phyloP scores from a whole-genome alignment of 176 grass and related monocot species.

The Cymbopogon citratus region DNA sequence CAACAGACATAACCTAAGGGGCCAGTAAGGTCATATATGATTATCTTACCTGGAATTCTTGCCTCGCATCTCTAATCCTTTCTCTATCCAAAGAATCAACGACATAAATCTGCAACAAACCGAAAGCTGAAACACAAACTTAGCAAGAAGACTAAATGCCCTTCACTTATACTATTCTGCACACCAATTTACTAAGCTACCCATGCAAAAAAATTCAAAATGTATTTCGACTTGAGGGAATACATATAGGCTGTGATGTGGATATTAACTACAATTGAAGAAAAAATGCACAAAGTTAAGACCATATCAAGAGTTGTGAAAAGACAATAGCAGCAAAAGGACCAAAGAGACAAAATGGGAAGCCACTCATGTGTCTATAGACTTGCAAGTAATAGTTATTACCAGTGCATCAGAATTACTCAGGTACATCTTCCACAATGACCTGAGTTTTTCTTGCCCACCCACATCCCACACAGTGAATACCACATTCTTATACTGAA shows the following conservation, averaged over 20 bases:
- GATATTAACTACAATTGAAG: slow-evolving; percentile 1
- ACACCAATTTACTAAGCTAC: neutral
- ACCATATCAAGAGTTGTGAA: neutral
- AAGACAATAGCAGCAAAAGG: neutral
- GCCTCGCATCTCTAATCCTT: slow-evolving; percentile 66
- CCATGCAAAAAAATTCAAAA: neutral
- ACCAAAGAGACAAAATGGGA: neutral
- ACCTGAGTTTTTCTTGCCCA: slow-evolving; percentile 88
- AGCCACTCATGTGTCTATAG: neutral
- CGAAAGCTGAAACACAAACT: slow-evolving; percentile 25
- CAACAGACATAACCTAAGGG: neutral
- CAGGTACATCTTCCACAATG: slow-evolving; percentile 87
- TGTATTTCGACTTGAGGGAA: neutral
- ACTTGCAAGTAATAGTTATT: slow-evolving; percentile 15
- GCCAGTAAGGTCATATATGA: neutral
- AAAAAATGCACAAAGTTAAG: neutral
- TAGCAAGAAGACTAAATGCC: neutral
- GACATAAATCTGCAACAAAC: slow-evolving; percentile 75
- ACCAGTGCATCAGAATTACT: slow-evolving; percentile 91
- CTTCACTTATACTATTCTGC: neutral
- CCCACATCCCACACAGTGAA: slow-evolving; percentile 97
- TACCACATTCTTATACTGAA: slow-evolving; percentile 89
- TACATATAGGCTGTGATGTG: neutral
- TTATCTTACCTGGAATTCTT: slow-evolving; percentile 83
- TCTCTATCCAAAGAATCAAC: slow-evolving; percentile 97